Evolutionary conservation across 163 green algal genomes (phyloP), one percentile per base, ranked within the genome.

Genomic region (Volvox carteri): DNA sequence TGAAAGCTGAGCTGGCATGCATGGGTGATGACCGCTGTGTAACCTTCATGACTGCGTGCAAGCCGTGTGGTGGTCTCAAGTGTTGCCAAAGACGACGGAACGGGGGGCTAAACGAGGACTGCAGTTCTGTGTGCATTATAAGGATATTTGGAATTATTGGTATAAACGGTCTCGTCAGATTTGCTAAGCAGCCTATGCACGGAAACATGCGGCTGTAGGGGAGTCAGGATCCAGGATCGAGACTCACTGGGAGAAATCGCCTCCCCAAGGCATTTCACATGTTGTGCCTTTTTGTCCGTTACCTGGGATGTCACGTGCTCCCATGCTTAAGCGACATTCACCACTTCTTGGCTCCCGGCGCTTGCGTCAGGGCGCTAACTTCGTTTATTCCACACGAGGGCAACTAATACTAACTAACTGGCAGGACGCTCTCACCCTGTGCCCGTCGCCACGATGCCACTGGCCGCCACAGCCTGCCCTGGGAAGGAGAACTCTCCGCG

Each of bases 371-470:
- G 12, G 16, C 12, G 50, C 16, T 58, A 16, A 58, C 16, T 58
- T 58, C 50, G 50, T 58, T 12, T 16, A 58, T 58, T 12, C 12
- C 54, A 65, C 8, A 12, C 7, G 28, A 65, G 28, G 16, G 16
- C 12, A 25, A 60, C 50, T 60, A 16, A 16, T 60, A 12, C 12
- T 16, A 25, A 25, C 12, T 30, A 30, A 65, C 25, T 19, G 54
- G 19, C 54, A 19, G 25, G 54, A 3, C n/a, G 60, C 28, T 39
- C 78, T 86, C n/a, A 86, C 79, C 79, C 79, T 0, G 30, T 68
- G 18, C 79, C 79, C 6, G 79, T 78, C 25, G 79, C 79, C 16
- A n/a, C 21, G 30, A 86, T 14, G 9, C 79, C 79, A 5, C 3
- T 28, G 42, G 78, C 12, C n/a, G 16, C 21, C 28, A 67, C 58